Base-by-base conservation (phyloP, 768 basidiomycete genomes). In the Lyophyllum atratum region DNA sequence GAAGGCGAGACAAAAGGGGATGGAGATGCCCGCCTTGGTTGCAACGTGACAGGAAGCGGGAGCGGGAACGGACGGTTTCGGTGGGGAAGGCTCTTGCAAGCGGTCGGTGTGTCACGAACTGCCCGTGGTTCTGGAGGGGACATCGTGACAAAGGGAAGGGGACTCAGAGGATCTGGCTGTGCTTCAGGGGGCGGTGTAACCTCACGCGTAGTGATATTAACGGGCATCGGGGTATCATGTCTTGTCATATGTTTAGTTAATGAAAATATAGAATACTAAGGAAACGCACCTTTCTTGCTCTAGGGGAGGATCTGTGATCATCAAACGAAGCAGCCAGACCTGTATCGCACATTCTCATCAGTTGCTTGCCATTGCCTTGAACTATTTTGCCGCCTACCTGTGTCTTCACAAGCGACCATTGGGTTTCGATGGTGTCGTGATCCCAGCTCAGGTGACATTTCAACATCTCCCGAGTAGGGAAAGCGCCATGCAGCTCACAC, bases 361-460 rank as follows among this genome's bases (percentile, higher is more conserved):
- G 52, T 45, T 19, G 9, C 45, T 12, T 22, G 4, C 28, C 9
- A 46, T 37, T 10, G 15, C 2, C 43, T n/a, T 39, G 17, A 33
- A 21, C 24, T 17, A 33, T 10, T 34, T 51, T 15, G 24, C 37
- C 24, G 42, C 62, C 59, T 56, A 71, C 67, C 26, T 55, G 46
- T 2, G 48, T 56, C 34, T 60, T 59, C 11, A 55, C 33, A 44
- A 69, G 59, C n/a, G 65, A 54, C 82, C 84, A 84, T 28, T 55
- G 57, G 9, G 66, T 65, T 37, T 64, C 59, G 29, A 81, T 71
- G n/a, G 71, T 73, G 1, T 63, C 22, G 56, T 87, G 86, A 62
- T 83, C 82, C 70, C 75, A 75, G 8, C 64, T 54, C 22, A 87
- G 58, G 63, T 87, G 86, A n/a, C 63, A 74, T 25, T 64, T 64